These are phyloP conservation scores for Geosmithia morbida DNA, from an alignment of 2,329 filamentous ascomycete genomes.

Conservation along the genomic window DNA sequence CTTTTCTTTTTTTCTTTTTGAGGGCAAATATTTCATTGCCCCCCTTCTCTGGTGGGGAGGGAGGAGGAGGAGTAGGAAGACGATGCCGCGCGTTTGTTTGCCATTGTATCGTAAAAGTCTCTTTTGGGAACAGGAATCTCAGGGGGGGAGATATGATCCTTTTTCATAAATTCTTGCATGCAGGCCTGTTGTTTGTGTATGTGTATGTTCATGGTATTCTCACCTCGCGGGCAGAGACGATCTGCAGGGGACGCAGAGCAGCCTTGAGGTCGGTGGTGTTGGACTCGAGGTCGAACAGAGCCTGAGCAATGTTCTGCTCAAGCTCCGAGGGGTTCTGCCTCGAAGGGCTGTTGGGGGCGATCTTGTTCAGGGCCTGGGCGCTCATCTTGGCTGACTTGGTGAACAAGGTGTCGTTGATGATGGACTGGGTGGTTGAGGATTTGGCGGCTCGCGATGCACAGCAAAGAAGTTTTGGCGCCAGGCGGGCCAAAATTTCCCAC, in stretches of 20 bases:
- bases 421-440: slow-evolving; percentile 9
- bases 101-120: slow-evolving; percentile 15
- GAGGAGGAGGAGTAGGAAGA: neutral
- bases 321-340: slow-evolving; percentile 93
- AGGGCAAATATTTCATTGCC: neutral
- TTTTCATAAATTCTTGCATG: slow-evolving; percentile 5
- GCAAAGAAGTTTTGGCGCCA: slow-evolving; percentile 13
- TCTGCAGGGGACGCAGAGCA: slow-evolving; percentile 92
- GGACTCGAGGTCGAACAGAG: slow-evolving; percentile 97
- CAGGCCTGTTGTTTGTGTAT: slow-evolving; percentile 8
- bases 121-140: slow-evolving; percentile 30
- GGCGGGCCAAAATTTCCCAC: slow-evolving; percentile 11
- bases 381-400: slow-evolving; percentile 41
- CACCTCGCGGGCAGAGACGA: slow-evolving; percentile 98
- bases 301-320: slow-evolving; percentile 90
- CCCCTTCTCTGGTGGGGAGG: no score
- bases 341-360: slow-evolving; percentile 92
- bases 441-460: slow-evolving; percentile 5
- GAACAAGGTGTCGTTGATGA: slow-evolving; percentile 4
- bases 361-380: slow-evolving; percentile 83
- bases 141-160: slow-evolving; percentile 12
- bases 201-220: slow-evolving; percentile 29
- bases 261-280: slow-evolving; percentile 97
- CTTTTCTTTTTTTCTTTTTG: neutral
- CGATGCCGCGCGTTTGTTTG: neutral